phyloP scores from a whole-genome alignment of 306 rosid genomes.

The Quercus glauca region DNA sequence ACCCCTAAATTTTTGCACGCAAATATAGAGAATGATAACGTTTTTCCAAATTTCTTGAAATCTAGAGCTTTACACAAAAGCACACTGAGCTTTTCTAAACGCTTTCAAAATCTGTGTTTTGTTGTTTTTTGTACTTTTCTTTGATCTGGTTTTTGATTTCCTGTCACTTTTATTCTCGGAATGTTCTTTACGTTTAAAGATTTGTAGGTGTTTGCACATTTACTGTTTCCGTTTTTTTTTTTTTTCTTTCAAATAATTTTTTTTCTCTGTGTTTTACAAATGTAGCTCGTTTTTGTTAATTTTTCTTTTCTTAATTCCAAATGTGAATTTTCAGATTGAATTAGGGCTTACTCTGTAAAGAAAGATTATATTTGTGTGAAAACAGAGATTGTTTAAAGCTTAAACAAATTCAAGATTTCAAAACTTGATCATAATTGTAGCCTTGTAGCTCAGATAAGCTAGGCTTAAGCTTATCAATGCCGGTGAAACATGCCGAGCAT shows the following conservation, averaged over 20 bases:
- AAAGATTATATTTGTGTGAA: not conserved
- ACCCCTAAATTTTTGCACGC: not conserved
- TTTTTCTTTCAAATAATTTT: not conserved
- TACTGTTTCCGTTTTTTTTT: not conserved
- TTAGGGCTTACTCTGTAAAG: not conserved
- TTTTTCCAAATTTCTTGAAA: not conserved
- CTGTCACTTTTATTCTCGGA: not conserved
- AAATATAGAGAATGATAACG: not conserved
- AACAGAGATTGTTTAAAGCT: not conserved
- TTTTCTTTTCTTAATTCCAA: not conserved
- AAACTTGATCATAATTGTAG: not conserved
- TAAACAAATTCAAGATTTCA: not conserved
- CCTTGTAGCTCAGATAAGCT: not conserved
- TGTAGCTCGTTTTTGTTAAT: too few relatives aligned
- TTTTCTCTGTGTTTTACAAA: not conserved
- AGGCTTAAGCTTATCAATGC: constrained; percentile 30
- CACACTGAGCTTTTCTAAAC: not conserved
- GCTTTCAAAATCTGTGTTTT: not conserved
- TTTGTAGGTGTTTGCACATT: not conserved
- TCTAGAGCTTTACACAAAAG: not conserved
- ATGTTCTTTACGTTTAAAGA: not conserved
- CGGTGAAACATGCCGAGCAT: constrained; percentile 52
- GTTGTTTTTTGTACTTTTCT: not conserved
- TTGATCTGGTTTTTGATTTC: not conserved
- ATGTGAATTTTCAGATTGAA: not conserved